These are phyloP conservation scores for Keqinozyma sinolaborantium DNA, from an alignment of 1,139 yeast genomes.

Conservation along the genomic window DNA sequence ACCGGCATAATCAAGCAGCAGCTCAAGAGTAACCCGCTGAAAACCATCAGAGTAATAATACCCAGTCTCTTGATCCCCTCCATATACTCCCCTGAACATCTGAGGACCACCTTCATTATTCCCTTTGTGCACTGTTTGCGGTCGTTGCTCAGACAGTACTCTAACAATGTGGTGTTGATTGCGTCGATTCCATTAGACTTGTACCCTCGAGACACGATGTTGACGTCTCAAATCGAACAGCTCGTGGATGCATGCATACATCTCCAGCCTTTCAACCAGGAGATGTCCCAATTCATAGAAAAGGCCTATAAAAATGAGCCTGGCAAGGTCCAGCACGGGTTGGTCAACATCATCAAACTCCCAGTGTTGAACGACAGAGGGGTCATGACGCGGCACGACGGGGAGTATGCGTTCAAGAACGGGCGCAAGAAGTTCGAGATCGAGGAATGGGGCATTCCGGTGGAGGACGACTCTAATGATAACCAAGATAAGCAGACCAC, in stretches of 20 bases:
- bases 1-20: slow-evolving; percentile 36
- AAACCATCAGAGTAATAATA: slow-evolving; percentile 61
- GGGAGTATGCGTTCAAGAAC: slow-evolving; percentile 84
- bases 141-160: slow-evolving; percentile 46
- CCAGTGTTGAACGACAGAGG: slow-evolving; percentile 78
- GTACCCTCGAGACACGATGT: slow-evolving; percentile 51
- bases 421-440: slow-evolving; percentile 81
- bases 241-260: slow-evolving; percentile 69
- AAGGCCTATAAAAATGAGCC: slow-evolving; percentile 69
- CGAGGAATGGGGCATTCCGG: slow-evolving; percentile 94
- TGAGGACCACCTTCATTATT: slow-evolving; percentile 47
- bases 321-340: slow-evolving; percentile 79
- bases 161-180: slow-evolving; percentile 44
- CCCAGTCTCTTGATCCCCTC: slow-evolving; percentile 84
- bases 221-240: slow-evolving; percentile 54
- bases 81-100: slow-evolving; percentile 55
- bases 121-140: slow-evolving; percentile 65
- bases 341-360: slow-evolving; percentile 69
- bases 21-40: slow-evolving; percentile 25
- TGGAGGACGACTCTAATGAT: slow-evolving; percentile 65
- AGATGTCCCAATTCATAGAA: slow-evolving; percentile 62
- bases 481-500: slow-evolving; percentile 26
- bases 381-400: slow-evolving; percentile 67
- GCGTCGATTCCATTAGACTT: slow-evolving; percentile 64
- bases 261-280: slow-evolving; percentile 81